Evolutionary conservation across 2,329 filamentous ascomycete genomes (phyloP).

Genomic region (Cladophialophora chaetospira): DNA sequence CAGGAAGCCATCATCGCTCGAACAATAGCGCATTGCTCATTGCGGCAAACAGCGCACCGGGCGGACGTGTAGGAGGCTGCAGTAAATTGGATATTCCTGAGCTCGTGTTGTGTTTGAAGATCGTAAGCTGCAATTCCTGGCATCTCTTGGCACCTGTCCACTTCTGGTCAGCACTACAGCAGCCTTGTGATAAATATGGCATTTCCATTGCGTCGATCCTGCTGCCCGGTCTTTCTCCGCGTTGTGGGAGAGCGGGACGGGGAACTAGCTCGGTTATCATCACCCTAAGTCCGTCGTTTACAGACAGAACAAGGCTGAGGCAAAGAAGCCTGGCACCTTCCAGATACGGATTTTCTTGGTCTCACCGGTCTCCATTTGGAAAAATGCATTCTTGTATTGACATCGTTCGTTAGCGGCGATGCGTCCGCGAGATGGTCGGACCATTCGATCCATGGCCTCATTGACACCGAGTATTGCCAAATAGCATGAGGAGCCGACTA

Average conservation of each 20-base stretch:
- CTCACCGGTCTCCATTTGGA: too few species aligned
- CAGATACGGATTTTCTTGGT: too few species aligned
- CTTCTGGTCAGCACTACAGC: constrained; percentile 5
- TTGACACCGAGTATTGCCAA: too few species aligned
- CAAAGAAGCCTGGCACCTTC: too few species aligned
- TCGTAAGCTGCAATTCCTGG: neutral
- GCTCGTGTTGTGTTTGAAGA: neutral
- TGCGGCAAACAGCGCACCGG: neutral
- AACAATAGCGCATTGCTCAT: neutral
- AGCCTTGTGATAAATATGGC: neutral
- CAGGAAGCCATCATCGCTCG: neutral
- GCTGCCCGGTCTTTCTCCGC: constrained; percentile 6
- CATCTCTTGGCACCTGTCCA: neutral
- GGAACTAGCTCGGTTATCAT: too few species aligned
- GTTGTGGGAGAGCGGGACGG: neutral
- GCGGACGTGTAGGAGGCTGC: neutral
- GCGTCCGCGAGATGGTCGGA: too few species aligned
- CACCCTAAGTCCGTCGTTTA: too few species aligned
- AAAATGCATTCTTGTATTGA: too few species aligned
- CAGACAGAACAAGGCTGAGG: too few species aligned
- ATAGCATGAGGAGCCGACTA: too few species aligned
- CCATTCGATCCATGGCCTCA: too few species aligned
- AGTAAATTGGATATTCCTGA: constrained; percentile 9
- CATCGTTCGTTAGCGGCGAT: too few species aligned
- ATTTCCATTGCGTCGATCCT: neutral